Evolutionary conservation across 2,329 filamentous ascomycete species (phyloP), one percentile per base, ranked within the genome.

Genomic region (Calonectria leucothoes): DNA sequence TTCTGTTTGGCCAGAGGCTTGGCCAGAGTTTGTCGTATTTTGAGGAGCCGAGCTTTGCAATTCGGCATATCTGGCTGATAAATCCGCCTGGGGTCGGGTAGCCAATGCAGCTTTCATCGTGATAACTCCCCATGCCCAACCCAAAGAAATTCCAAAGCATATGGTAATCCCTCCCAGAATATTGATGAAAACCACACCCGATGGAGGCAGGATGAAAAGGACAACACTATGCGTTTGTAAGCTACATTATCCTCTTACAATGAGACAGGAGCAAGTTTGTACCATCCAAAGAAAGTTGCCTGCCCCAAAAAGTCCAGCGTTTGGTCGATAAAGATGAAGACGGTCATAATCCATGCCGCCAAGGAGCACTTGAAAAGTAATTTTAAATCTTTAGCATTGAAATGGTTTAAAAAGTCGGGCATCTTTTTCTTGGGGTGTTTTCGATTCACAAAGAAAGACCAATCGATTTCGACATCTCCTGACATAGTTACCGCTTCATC

Each of bases 371-470:
- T 76, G 66, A 78, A 75, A 20, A 78, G 61, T 49, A 69, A 76
- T 55, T 78, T 78, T 20, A 78, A 68, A 37, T 78, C 76, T 17
- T 74, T 78, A 4, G 74, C 68, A 33, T 78, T 78, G 23, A 78
- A 78, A 25, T 78, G 76, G 14, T 78, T 72, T 3, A 78, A 49
- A 67, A 74, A 75, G 20, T 70, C 27, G 2, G 76, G 74, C 8
- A 55, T 7, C 6, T 27, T 2, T 20, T 52, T 52, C 15, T 31
- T 31, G 25, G 49, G 27, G 2, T 6, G 3, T 4, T 20, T 31
- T 31, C 31, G 27, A 7, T 31, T 12, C 17, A 52, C 2, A 17
- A 52, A 52, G 14, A 52, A 52, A 10, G 49, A 52, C 49, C 49
- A 31, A 31, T 52, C 27, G 27, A 52, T 52, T 31, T 29, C 15